Evolutionary conservation across 1,284 basidiomycete species (phyloP).

Genomic region (Heliocybe sulcata): DNA sequence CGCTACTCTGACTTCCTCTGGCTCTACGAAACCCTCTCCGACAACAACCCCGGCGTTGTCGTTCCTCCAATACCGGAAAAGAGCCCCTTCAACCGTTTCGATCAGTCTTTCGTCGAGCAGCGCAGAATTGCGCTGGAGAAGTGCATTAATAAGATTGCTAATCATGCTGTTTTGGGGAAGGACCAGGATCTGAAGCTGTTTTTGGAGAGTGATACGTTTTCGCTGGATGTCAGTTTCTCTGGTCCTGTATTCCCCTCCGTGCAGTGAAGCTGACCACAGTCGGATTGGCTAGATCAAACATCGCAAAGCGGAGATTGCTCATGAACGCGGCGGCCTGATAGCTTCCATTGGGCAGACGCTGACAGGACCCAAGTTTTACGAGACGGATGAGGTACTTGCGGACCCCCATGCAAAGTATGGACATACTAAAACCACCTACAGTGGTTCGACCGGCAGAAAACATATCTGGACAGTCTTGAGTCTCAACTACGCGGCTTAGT

Average conservation of each 20-base stretch:
- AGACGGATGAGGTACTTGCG: slow-evolving; percentile 77
- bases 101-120: slow-evolving; percentile 82
- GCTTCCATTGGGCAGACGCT: slow-evolving; percentile 74
- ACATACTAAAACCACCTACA: slow-evolving; percentile 20
- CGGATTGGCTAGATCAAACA: slow-evolving; percentile 94
- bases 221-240: slow-evolving; percentile 58
- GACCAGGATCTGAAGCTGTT: slow-evolving; percentile 84
- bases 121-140: slow-evolving; percentile 81
- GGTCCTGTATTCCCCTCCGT: no score
- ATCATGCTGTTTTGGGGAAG: slow-evolving; percentile 81
- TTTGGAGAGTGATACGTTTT: slow-evolving; percentile 82
- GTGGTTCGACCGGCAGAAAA: slow-evolving; percentile 91
- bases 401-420: not conserved
- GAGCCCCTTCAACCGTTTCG: slow-evolving; percentile 86
- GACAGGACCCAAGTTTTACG: slow-evolving; percentile 81
- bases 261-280: no score
- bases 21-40: slow-evolving; percentile 86
- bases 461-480: slow-evolving; percentile 87
- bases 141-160: slow-evolving; percentile 83
- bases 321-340: slow-evolving; percentile 74
- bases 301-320: slow-evolving; percentile 66
- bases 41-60: slow-evolving; percentile 95
- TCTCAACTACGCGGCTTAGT: slow-evolving; percentile 81
- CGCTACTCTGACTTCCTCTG: slow-evolving; percentile 97
- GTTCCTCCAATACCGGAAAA: slow-evolving; percentile 97